These are phyloP conservation scores for Agrocybe chaxingu DNA, from an alignment of 768 basidiomycete genomes.

Conservation along the genomic window DNA sequence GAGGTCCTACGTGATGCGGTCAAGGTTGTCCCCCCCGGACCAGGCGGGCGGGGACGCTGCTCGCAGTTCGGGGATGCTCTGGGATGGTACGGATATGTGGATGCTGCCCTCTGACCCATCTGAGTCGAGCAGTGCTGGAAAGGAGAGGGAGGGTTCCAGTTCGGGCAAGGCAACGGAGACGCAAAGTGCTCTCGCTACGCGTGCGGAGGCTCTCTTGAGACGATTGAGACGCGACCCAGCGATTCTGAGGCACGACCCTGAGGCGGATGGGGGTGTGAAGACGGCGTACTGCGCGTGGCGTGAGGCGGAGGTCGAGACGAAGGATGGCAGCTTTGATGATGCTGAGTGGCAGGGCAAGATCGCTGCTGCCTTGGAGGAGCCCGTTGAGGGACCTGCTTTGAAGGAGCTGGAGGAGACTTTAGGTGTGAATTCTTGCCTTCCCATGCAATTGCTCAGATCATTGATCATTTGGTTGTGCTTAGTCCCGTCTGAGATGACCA, in stretches of 20 bases:
- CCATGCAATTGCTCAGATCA: conserved; percentile 6
- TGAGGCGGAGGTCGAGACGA: conserved; percentile 44
- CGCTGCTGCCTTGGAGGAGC: conserved; percentile 44
- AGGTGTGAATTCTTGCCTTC: conserved; percentile 39
- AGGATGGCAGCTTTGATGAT: conserved; percentile 55
- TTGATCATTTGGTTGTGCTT: conserved; percentile 1
- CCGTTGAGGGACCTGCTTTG: conserved; percentile 49
- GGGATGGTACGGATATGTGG: conserved; percentile 91
- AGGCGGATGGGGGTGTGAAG: conserved; percentile 51
- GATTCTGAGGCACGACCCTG: conserved; percentile 76
- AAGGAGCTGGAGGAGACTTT: conserved; percentile 51
- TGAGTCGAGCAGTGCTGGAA: conserved; percentile 14
- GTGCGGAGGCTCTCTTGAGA: conserved; percentile 74
- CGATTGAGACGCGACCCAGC: conserved; percentile 73
- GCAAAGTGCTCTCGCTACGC: conserved; percentile 59
- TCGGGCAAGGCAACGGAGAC: conserved; percentile 34
- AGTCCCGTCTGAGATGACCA: conserved; percentile 69
- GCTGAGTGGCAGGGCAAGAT: conserved; percentile 55
- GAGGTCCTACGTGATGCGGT: conserved; percentile 86
- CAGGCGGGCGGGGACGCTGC: conserved; percentile 25
- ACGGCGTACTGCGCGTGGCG: conserved; percentile 60
- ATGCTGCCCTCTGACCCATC: conserved; percentile 52
- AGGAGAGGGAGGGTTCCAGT: conserved; percentile 19
- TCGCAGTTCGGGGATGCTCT: conserved; percentile 43
- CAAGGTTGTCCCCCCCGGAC: conserved; percentile 89